phyloP scores from a whole-genome alignment of 768 basidiomycete species.

The Grammothele lineata region DNA sequence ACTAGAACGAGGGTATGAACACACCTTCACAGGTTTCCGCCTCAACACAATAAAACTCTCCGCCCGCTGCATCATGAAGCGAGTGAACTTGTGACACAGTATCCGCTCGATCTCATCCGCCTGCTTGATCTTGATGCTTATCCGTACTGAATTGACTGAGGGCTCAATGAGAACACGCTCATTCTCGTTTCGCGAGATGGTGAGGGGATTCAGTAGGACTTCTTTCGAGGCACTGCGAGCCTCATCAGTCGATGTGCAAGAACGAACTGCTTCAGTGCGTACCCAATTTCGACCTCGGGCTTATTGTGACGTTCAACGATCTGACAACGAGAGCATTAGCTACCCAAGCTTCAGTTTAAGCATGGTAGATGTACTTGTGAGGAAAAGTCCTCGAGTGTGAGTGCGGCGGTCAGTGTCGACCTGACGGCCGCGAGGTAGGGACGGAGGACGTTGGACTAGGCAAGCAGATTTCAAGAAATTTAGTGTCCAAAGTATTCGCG shows the following conservation, averaged over 20 bases:
- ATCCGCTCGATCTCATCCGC: constrained; percentile 98
- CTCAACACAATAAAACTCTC: constrained; percentile 96
- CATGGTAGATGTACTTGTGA: constrained; percentile 65
- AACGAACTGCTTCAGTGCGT: too few species aligned
- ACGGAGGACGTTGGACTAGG: constrained; percentile 88
- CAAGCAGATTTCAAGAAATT: too few species aligned
- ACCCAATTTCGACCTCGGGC: constrained; percentile 92
- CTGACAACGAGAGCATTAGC: constrained; percentile 34
- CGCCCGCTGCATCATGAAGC: constrained; percentile 98
- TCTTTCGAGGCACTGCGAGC: constrained; percentile 78
- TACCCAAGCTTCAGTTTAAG: background rate
- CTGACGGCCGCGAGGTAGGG: constrained; percentile 96
- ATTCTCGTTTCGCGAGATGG: constrained; percentile 95
- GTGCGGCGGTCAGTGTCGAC: constrained; percentile 93
- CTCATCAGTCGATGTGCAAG: too few species aligned
- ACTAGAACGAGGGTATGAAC: too few species aligned
- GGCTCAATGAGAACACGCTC: constrained; percentile 97
- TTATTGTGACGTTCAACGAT: constrained; percentile 97
- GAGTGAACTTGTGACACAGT: constrained; percentile 95
- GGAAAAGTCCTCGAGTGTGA: constrained; percentile 96
- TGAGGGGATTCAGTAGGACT: constrained; percentile 88
- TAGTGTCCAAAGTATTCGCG: too few species aligned
- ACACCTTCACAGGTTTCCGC: constrained; percentile 85
- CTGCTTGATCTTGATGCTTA: constrained; percentile 98
- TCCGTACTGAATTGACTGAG: constrained; percentile 92